A percentile compares a stretch with the other conserved stretches of the same genome.
Conservation (phyloP, 2,329 filamentous ascomycete species). For the Graphium sp. region DNA sequence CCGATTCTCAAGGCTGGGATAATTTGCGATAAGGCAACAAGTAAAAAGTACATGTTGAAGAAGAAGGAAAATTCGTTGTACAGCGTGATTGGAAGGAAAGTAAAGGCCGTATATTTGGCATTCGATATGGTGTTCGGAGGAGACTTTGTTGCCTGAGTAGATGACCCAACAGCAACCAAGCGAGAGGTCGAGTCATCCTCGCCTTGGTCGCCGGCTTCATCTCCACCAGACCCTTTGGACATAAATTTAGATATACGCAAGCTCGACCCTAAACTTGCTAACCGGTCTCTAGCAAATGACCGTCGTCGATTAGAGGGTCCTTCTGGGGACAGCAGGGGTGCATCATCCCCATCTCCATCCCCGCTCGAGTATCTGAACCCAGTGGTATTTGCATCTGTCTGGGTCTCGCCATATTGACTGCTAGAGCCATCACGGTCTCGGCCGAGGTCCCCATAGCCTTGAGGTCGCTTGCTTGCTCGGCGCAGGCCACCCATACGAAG, state of each 20-base stretch:
- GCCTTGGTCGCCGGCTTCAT: conserved; percentile 31
- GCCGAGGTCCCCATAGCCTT: conserved; percentile 44
- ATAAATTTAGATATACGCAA: conserved; percentile 55
- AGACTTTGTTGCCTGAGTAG: conserved; percentile 57
- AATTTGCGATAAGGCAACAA: conserved; percentile 85
- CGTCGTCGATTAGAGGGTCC: conserved; percentile 10
- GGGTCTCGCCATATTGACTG: conserved; percentile 48
- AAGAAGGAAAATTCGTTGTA: conserved; percentile 99
- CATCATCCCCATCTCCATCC: conserved; percentile 51
- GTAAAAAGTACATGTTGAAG: conserved; percentile 97
- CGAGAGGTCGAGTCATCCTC: conserved; percentile 54
- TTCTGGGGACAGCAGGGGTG: conserved; percentile 45
- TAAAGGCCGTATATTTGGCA: conserved; percentile 92
- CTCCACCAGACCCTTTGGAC: conserved; percentile 19
- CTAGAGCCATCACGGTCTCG: conserved; percentile 30
- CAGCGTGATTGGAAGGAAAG: conserved; percentile 81
- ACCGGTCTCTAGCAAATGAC: conserved; percentile 12
- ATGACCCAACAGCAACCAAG: conserved; percentile 58
- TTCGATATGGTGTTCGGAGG: conserved; percentile 89
- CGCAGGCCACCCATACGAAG: conserved; percentile 50
- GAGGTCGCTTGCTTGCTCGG: conserved; percentile 33
- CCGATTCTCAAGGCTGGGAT: conserved; percentile 83
- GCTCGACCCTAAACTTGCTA: conserved; percentile 20
- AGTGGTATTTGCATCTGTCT: conserved; percentile 43
- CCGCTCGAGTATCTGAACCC: conserved; percentile 40